phyloP scores from a whole-genome alignment of 495 filamentous ascomycete species.

The Talaromyces nanjingensis region DNA sequence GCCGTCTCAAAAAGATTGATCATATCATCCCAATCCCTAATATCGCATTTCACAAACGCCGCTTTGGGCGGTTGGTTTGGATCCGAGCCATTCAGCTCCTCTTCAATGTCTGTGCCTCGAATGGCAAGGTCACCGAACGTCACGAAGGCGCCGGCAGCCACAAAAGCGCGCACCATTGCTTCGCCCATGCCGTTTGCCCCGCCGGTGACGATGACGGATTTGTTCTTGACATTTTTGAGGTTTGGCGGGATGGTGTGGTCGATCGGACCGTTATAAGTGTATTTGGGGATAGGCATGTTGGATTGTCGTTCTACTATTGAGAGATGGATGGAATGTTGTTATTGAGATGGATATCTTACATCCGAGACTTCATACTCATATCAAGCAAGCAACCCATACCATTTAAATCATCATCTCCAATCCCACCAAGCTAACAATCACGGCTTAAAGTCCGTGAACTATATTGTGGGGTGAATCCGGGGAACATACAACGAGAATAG shows the following conservation, averaged over 20 bases:
- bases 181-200: neutral
- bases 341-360: too few species aligned
- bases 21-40: neutral
- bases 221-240: neutral
- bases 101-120: neutral
- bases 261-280: neutral
- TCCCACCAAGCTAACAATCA: neutral
- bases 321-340: too few species aligned
- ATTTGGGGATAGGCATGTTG: neutral
- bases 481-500: neutral
- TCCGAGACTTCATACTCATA: neutral
- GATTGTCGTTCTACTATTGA: neutral
- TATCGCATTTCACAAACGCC: slow-evolving; percentile 2
- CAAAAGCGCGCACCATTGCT: neutral
- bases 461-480: neutral
- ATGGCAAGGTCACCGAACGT: neutral
- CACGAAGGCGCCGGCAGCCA: neutral
- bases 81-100: neutral
- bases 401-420: neutral
- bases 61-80: neutral
- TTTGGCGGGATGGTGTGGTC: neutral
- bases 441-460: neutral
- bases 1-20: neutral
- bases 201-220: neutral
- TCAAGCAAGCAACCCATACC: neutral